A percentile compares a stretch with the other conserved stretches of the same genome.
These are phyloP conservation scores for Pichia sp. DNA, from an alignment of 1,139 yeast species.

Conservation along the genomic window DNA sequence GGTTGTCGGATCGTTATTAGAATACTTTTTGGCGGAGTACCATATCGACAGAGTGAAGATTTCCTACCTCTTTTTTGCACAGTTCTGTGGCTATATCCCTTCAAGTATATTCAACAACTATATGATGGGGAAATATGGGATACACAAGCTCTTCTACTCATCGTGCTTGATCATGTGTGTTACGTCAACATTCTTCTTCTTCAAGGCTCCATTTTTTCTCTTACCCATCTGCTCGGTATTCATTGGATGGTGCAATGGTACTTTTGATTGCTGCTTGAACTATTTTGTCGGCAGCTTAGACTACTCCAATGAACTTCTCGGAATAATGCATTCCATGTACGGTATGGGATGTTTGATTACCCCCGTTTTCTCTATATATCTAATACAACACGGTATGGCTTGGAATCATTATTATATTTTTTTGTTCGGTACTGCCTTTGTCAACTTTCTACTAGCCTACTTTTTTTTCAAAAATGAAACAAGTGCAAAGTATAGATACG, in stretches of 20 bases:
- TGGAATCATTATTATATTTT: constrained; percentile 49
- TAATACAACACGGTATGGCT: constrained; percentile 30
- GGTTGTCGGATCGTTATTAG: constrained; percentile 54
- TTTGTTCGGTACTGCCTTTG: constrained; percentile 32
- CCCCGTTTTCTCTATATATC: constrained; percentile 38
- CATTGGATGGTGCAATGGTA: constrained; percentile 57
- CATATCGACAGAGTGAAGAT: constrained; percentile 39
- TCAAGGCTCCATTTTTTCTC: constrained; percentile 39
- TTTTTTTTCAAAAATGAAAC: constrained; percentile 50
- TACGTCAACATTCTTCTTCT: constrained; percentile 21
- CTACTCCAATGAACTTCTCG: constrained; percentile 60
- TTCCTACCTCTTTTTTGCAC: constrained; percentile 34
- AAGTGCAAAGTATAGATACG: constrained; percentile 47
- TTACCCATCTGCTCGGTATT: constrained; percentile 39
- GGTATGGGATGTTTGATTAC: constrained; percentile 67
- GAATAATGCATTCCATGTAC: constrained; percentile 62
- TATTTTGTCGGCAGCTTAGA: constrained; percentile 54
- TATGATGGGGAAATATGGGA: constrained; percentile 29
- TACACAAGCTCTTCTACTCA: constrained; percentile 26
- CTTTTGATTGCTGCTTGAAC: constrained; percentile 57
- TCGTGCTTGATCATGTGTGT: constrained; percentile 20
- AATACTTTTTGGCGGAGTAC: constrained; percentile 44
- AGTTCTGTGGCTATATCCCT: constrained; percentile 35
- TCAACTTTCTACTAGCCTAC: constrained; percentile 25
- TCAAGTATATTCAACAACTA: constrained; percentile 33